Evolutionary conservation across 2,329 filamentous ascomycete species (phyloP), one percentile per base, ranked within the genome.

Genomic region (Venturia pyrina): DNA sequence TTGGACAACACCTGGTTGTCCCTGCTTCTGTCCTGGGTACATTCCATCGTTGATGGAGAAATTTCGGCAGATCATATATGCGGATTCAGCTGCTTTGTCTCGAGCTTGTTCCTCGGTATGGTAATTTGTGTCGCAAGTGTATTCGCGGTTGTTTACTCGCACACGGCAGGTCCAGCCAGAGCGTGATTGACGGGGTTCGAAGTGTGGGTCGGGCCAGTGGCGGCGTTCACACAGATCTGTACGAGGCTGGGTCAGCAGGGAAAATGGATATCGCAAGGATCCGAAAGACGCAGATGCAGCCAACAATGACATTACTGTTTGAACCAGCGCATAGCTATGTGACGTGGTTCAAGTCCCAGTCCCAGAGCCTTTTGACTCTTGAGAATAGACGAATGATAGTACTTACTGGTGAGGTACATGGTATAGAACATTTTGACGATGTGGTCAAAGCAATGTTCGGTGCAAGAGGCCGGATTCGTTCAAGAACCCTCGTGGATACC

Each of bases 21-120:
- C 76, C 73, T 82, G 79, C 75, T 83, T 69, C 77, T 86, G 72
- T 70, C 83, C 73, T 73, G 80, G 85, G 69, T 84, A 85, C 91
- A 96, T 96, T 75, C 93, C 93, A 72, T 96, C 92, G 75, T 96
- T 97, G 77, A 96, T 90, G 66, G 91, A 96, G 79, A 97, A 97
- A 82, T 96, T 96, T 69, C 92, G 89, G 82, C 93, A 97, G 70
- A 97, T 95, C 86, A 96, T 93, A 78, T 96, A 98, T 66, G 93
- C 93, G 68, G 92, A 89, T 85, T 96, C 96, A 68, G 93, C 93
- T 34, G 93, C 93, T 72, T 93, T 95, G 77, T 98, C 93, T 74
- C 92, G 90, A 60, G 93, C 93, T 70, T 96, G 82, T 62, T 85
- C 81, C 75, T 93, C 90, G 68, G 89, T 90, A 75, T 90, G 87